Percentiles rank a stretch among this genome's conserved stretches.
Conservation (phyloP, 1,284 basidiomycete genomes). For the Moesziomyces aphidis region DNA sequence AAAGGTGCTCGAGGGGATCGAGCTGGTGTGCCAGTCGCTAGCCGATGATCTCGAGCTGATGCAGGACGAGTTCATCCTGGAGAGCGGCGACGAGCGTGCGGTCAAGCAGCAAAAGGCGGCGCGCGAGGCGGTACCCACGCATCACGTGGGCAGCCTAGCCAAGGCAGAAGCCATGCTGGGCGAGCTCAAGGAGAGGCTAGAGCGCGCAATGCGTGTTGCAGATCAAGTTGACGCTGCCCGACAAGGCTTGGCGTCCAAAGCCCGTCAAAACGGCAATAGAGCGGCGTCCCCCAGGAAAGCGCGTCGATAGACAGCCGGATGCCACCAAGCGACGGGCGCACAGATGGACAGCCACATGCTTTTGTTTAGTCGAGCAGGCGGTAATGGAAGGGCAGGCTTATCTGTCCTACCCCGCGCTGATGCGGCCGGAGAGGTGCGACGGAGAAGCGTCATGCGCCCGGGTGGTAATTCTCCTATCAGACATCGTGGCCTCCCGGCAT, state of each 20-base stretch:
- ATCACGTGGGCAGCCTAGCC: slow-evolving; percentile 25
- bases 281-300: background rate
- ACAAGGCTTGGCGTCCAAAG: background rate
- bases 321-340: no score
- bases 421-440: no score
- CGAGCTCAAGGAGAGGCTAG: slow-evolving; percentile 16
- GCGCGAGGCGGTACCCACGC: slow-evolving; percentile 35
- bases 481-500: no score
- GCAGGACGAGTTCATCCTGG: slow-evolving; percentile 25
- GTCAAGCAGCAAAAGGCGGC: slow-evolving; percentile 44
- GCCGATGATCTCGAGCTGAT: slow-evolving; percentile 41
- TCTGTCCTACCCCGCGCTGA: no score
- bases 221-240: slow-evolving; percentile 3
- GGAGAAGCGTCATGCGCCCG: no score
- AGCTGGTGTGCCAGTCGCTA: slow-evolving; percentile 29
- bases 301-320: slow-evolving; percentile 6
- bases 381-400: no score
- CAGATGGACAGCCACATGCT: no score
- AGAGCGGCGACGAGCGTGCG: slow-evolving; percentile 30
- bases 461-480: no score
- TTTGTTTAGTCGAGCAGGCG: no score
- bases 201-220: slow-evolving; percentile 14
- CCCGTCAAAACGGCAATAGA: background rate
- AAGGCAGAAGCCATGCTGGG: slow-evolving; percentile 34
- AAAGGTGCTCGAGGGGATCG: slow-evolving; percentile 30